Evolutionary conservation across 495 filamentous ascomycete species (phyloP).

Genomic region (Aspergillus nidulans): DNA sequence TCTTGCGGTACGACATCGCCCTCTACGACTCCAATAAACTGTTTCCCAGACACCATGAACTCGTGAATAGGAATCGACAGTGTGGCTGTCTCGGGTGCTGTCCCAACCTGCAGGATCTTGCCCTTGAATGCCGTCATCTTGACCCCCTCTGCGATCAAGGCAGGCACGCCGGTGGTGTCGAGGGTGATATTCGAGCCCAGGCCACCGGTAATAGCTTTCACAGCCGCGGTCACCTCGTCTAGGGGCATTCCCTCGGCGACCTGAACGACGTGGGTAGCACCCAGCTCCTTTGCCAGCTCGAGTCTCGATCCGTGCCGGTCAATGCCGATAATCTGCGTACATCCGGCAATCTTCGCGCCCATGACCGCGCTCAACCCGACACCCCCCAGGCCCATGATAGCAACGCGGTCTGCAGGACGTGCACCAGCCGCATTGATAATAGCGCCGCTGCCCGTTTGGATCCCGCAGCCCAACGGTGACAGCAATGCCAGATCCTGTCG

Average conservation of each 20-base stretch:
- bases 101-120: constrained; percentile 12
- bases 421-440: constrained; percentile 31
- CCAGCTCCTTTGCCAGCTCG: constrained; percentile 32
- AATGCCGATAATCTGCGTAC: constrained; percentile 31
- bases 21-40: constrained; percentile 18
- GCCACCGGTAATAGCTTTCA: constrained; percentile 4
- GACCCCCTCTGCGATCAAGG: constrained; percentile 25
- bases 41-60: constrained; percentile 18
- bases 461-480: constrained; percentile 38
- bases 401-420: constrained; percentile 16
- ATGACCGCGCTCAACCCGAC: constrained; percentile 38
- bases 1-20: constrained; percentile 14
- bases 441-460: constrained; percentile 38
- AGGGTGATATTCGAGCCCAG: constrained; percentile 19
- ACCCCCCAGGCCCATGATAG: constrained; percentile 31
- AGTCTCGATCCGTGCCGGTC: constrained; percentile 32
- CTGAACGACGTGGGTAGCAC: constrained; percentile 33
- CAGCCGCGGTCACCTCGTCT: constrained; percentile 1
- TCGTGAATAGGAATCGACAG: constrained; percentile 15
- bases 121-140: constrained; percentile 17
- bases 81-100: constrained; percentile 7
- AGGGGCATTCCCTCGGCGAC: constrained; percentile 6
- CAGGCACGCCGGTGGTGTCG: constrained; percentile 31
- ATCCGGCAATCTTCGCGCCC: constrained; percentile 19
- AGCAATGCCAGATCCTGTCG: constrained; percentile 28